Evolutionary conservation across 2,329 filamentous ascomycete species (phyloP).

Genomic region (Botrytis medusae): DNA sequence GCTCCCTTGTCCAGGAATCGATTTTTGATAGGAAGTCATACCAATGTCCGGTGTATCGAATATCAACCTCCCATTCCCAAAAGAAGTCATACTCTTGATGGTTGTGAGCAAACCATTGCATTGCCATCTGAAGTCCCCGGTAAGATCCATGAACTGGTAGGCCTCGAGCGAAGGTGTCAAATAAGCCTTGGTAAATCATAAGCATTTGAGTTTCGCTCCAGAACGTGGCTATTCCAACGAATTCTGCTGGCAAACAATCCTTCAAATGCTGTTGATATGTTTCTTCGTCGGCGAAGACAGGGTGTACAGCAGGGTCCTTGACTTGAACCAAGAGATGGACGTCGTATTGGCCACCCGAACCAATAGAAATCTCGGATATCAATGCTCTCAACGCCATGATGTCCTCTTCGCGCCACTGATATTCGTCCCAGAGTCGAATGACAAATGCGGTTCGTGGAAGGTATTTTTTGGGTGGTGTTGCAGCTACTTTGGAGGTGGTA

Average conservation of each 20-base stretch:
- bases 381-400: slow-evolving; percentile 79
- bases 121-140: slow-evolving; percentile 87
- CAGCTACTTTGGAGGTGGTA: slow-evolving; percentile 16
- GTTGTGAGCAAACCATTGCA: slow-evolving; percentile 87
- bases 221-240: slow-evolving; percentile 81
- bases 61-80: slow-evolving; percentile 96
- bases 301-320: slow-evolving; percentile 72
- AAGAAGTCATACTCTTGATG: slow-evolving; percentile 89
- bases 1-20: slow-evolving; percentile 65
- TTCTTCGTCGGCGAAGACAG: slow-evolving; percentile 74
- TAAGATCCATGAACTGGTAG: slow-evolving; percentile 90
- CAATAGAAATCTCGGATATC: slow-evolving; percentile 77
- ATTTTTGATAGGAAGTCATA: slow-evolving; percentile 72
- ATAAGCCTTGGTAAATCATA: slow-evolving; percentile 82
- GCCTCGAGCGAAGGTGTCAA: slow-evolving; percentile 68
- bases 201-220: slow-evolving; percentile 96
- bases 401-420: slow-evolving; percentile 75
- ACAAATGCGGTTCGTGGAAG: slow-evolving; percentile 71
- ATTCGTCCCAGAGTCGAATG: slow-evolving; percentile 80
- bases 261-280: slow-evolving; percentile 66
- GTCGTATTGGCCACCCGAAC: slow-evolving; percentile 83
- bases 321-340: slow-evolving; percentile 84
- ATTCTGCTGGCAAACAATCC: slow-evolving; percentile 75
- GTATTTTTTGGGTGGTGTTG: slow-evolving; percentile 32
- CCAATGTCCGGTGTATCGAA: slow-evolving; percentile 86